A percentile compares a stretch with the other conserved stretches of the same genome.
phyloP scores from a whole-genome alignment of 768 basidiomycete species.

The Mycena galericulata region DNA sequence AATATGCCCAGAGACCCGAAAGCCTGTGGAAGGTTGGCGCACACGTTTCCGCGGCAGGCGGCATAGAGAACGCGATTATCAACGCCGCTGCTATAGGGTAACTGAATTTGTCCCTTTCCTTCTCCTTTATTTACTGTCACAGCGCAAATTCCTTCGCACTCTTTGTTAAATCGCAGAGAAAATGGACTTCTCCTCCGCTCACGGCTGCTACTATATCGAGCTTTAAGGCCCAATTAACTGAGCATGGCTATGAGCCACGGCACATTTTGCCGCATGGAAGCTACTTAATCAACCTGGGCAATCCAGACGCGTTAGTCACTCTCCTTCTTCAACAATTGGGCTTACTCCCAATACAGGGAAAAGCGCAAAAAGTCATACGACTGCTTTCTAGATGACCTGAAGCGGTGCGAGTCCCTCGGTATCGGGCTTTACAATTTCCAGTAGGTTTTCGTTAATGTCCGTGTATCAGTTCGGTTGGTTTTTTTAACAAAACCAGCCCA shows the following conservation, averaged over 20 bases:
- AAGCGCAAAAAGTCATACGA: slow-evolving; percentile 79
- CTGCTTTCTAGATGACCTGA: slow-evolving; percentile 87
- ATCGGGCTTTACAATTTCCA: slow-evolving; percentile 87
- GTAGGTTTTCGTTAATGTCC: slow-evolving; percentile 56
- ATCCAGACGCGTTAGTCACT: slow-evolving; percentile 74
- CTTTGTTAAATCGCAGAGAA: slow-evolving; percentile 87
- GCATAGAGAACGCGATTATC: slow-evolving; percentile 77
- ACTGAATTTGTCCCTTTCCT: not conserved
- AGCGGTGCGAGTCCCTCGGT: slow-evolving; percentile 81
- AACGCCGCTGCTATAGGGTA: slow-evolving; percentile 82
- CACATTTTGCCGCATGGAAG: slow-evolving; percentile 86
- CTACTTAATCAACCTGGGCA: slow-evolving; percentile 88
- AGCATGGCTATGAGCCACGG: slow-evolving; percentile 69
- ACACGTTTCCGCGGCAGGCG: slow-evolving; percentile 86
- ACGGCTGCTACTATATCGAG: slow-evolving; percentile 60
- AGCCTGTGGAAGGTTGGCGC: slow-evolving; percentile 82
- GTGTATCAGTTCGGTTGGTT: not conserved
- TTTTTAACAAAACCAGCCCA: slow-evolving; percentile 73
- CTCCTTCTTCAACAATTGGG: not conserved
- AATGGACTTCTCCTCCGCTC: slow-evolving; percentile 79
- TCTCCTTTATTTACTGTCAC: not conserved
- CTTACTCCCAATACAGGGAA: slow-evolving; percentile 48
- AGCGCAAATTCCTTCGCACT: slow-evolving; percentile 89
- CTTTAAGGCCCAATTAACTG: slow-evolving; percentile 72
- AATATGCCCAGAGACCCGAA: slow-evolving; percentile 37